Conservation (phyloP, 768 basidiomycete species). For the Candolleomyces efflorescens region DNA sequence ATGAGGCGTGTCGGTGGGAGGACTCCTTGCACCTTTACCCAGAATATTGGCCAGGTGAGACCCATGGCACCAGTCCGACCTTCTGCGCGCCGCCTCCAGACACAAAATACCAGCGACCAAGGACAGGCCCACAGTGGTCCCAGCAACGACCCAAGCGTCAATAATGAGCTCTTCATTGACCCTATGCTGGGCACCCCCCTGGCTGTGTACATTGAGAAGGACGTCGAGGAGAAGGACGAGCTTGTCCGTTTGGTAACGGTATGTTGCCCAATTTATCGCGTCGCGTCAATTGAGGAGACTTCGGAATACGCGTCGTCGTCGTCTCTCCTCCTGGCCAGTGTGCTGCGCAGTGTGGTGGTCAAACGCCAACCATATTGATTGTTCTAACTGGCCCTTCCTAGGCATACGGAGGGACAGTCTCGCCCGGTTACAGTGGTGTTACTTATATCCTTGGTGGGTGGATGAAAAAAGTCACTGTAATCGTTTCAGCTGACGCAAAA, state of each 20-base stretch:
- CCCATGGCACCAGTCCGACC: slow-evolving; percentile 82
- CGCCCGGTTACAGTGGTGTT: slow-evolving; percentile 74
- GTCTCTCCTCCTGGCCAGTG: not conserved
- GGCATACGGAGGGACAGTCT: slow-evolving; percentile 76
- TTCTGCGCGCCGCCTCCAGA: slow-evolving; percentile 40
- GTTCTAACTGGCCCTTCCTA: slow-evolving; percentile 22
- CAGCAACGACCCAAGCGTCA: slow-evolving; percentile 27
- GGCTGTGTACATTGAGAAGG: slow-evolving; percentile 74
- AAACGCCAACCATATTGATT: not conserved
- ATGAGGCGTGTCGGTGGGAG: slow-evolving; percentile 17
- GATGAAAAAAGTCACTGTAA: too few relatives aligned
- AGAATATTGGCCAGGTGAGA: slow-evolving; percentile 42
- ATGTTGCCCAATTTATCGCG: slow-evolving; percentile 25
- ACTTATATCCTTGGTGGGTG: slow-evolving; percentile 73
- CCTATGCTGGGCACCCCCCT: slow-evolving; percentile 78
- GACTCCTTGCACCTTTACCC: slow-evolving; percentile 46
- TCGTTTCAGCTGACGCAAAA: too few relatives aligned
- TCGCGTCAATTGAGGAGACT: not conserved
- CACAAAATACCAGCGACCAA: slow-evolving; percentile 29
- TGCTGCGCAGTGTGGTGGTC: not conserved
- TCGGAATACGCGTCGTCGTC: not conserved
- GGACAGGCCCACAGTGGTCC: slow-evolving; percentile 21
- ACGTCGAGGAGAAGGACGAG: slow-evolving; percentile 64
- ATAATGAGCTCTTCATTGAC: slow-evolving; percentile 66
- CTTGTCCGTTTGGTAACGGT: slow-evolving; percentile 66